Evolutionary conservation across 306 rosid genomes (phyloP), one percentile per base, ranked within the genome.

Genomic region (Malus orientalis): DNA sequence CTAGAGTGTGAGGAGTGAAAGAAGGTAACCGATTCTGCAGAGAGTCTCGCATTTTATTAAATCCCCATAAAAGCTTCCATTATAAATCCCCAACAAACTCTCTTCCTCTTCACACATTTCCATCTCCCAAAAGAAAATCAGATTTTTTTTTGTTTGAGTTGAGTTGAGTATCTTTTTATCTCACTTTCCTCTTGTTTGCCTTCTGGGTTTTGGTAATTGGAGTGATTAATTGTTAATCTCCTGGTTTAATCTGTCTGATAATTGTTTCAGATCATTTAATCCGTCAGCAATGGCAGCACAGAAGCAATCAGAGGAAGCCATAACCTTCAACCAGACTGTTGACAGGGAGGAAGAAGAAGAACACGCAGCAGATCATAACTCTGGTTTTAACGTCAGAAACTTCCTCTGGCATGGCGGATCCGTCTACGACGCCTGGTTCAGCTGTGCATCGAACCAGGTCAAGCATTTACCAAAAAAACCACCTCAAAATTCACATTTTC

Each of bases 401-500:
- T 8, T 91, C 62, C 93, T 94, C 71, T 94, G 97, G 97, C 93
- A 94, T 78, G 98, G 98, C 63, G 98, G 98, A 11, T 94, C 98
- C 81, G 93, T 74, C 49, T 94, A 90, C 73, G 98, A 94, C 79
- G 98, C 98, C 16, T 94, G 98, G 98, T 94, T 94, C 84, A 91
- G 93, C 67, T 94, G 98, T 68, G 97, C 98, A 14, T 94, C 98
- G 55, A 94, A 91, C 79, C 98, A 94, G 93, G 98, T 93, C 40
- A 15, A 16, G 3, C 55, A 27, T 49, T 4, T 13, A 49, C 64
- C 74, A 57, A 49, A 76, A 76, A 61, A 4, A 20, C 44, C 71
- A 18, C 23, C 45, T 76, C 76, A 70, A 74, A 73, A 42, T 72
- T 61, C 45, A 40, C 62, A 7, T 42, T 40, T 19, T 57, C 1